phyloP scores from a whole-genome alignment of 2,329 filamentous ascomycete genomes.

The Fusarium sp. region DNA sequence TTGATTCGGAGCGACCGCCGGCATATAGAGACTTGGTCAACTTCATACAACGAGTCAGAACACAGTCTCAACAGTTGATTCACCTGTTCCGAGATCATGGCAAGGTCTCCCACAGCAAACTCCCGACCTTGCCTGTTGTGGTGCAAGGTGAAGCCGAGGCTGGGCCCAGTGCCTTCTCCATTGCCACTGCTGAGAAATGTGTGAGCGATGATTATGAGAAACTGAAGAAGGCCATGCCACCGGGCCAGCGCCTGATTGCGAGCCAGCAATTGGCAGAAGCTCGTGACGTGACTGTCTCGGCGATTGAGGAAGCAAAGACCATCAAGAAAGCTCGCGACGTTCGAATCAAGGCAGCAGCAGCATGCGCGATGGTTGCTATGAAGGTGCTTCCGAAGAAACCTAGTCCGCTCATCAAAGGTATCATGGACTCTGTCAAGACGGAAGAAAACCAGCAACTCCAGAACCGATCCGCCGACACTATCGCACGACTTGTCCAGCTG shows the following conservation, averaged over 20 bases:
- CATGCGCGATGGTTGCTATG: conserved; percentile 91
- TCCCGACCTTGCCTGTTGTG: conserved; percentile 88
- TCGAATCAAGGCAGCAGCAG: conserved; percentile 88
- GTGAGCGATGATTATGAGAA: conserved; percentile 88
- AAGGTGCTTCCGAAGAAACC: conserved; percentile 93
- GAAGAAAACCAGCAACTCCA: conserved; percentile 95
- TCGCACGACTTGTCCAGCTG: conserved; percentile 87
- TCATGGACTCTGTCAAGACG: conserved; percentile 98
- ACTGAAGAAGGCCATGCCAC: conserved; percentile 89
- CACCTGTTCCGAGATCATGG: conserved; percentile 94
- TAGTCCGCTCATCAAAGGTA: conserved; percentile 90
- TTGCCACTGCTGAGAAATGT: conserved; percentile 90
- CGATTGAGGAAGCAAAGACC: conserved; percentile 84
- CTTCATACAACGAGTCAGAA: conserved; percentile 89
- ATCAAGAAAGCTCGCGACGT: conserved; percentile 88
- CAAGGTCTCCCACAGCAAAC: conserved; percentile 80
- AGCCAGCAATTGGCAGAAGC: conserved; percentile 85
- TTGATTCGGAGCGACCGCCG: conserved; percentile 85
- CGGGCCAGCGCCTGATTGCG: conserved; percentile 89
- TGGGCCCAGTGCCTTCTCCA: conserved; percentile 92
- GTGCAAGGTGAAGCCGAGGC: conserved; percentile 95
- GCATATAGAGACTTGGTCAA: conserved; percentile 93
- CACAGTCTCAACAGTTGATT: conserved; percentile 91
- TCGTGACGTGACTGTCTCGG: conserved; percentile 76
- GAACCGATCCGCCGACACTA: conserved; percentile 85